phyloP scores from a whole-genome alignment of 2,329 filamentous ascomycete species.

The Cadophora malorum region DNA sequence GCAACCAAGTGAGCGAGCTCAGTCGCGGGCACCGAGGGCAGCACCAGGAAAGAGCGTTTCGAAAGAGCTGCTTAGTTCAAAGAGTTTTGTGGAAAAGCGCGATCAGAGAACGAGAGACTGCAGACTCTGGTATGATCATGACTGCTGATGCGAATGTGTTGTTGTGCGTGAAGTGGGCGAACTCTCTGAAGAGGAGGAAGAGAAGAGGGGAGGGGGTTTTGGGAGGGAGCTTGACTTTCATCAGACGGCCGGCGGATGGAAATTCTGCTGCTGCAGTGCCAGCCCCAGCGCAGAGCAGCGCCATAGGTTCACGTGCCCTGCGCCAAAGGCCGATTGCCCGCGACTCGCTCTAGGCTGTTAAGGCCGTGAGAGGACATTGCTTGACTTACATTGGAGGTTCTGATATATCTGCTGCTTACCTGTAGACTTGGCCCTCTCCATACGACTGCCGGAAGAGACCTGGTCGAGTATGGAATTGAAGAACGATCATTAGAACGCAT shows the following conservation, averaged over 20 bases:
- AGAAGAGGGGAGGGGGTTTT: constrained; percentile 7
- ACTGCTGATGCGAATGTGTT: constrained; percentile 21
- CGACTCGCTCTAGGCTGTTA: neutral
- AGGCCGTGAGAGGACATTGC: neutral
- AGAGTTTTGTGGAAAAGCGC: constrained; percentile 23
- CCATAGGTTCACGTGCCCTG: neutral
- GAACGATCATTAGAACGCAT: neutral
- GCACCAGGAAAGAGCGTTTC: constrained; percentile 28
- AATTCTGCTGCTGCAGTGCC: neutral
- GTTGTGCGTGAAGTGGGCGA: constrained; percentile 1
- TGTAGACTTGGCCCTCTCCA: neutral
- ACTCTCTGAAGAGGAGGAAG: constrained; percentile 8
- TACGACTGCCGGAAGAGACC: neutral
- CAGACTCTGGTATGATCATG: constrained; percentile 35
- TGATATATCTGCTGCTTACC: neutral
- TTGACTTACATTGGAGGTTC: neutral
- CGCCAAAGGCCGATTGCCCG: neutral
- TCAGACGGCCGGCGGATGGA: neutral
- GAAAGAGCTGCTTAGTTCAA: constrained; percentile 24
- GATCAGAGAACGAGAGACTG: constrained; percentile 29
- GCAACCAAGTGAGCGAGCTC: constrained; percentile 5
- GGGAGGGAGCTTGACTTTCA: constrained; percentile 4
- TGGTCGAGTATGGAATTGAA: neutral
- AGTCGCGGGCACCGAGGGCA: constrained; percentile 25
- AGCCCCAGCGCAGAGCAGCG: neutral